A percentile compares a stretch with the other conserved stretches of the same genome.
These are phyloP conservation scores for Salix udensis DNA, from an alignment of 345 rosid species.

Conservation along the genomic window DNA sequence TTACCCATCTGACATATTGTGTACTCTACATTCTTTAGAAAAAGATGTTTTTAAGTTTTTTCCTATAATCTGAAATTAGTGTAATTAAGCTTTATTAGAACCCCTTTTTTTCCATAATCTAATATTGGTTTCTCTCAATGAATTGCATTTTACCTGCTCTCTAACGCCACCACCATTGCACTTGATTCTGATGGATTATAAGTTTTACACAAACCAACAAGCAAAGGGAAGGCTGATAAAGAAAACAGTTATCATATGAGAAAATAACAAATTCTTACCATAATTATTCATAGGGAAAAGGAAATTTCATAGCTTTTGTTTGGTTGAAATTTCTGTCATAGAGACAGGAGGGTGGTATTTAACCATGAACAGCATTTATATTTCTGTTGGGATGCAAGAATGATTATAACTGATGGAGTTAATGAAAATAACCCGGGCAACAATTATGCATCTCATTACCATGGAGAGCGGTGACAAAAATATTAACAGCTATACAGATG, in stretches of 20 bases:
- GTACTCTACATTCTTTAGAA: conserved; percentile 14
- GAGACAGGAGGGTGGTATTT: neutral
- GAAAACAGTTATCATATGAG: neutral
- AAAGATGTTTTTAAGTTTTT: neutral
- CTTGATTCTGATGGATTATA: neutral
- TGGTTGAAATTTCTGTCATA: neutral
- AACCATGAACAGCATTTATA: neutral
- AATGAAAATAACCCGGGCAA: conserved; percentile 6
- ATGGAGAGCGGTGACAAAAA: neutral
- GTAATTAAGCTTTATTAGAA: neutral
- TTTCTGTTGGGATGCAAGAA: neutral
- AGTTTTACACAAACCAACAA: neutral
- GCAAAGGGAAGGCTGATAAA: neutral
- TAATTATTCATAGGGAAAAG: too few relatives aligned
- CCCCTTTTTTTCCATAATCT: too few relatives aligned
- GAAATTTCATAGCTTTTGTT: neutral
- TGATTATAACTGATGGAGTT: neutral
- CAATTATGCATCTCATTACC: neutral
- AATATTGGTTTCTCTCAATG: neutral
- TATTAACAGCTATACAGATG: neutral
- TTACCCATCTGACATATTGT: conserved; percentile 1
- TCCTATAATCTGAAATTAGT: conserved; percentile 8
- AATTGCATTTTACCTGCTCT: neutral
- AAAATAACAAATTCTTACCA: neutral
- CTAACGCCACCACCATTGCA: too few relatives aligned